A percentile compares a stretch with the other conserved stretches of the same genome.
phyloP scores from a whole-genome alignment of 352 stramenopile species.

The Globisporangium heterothallicum region DNA sequence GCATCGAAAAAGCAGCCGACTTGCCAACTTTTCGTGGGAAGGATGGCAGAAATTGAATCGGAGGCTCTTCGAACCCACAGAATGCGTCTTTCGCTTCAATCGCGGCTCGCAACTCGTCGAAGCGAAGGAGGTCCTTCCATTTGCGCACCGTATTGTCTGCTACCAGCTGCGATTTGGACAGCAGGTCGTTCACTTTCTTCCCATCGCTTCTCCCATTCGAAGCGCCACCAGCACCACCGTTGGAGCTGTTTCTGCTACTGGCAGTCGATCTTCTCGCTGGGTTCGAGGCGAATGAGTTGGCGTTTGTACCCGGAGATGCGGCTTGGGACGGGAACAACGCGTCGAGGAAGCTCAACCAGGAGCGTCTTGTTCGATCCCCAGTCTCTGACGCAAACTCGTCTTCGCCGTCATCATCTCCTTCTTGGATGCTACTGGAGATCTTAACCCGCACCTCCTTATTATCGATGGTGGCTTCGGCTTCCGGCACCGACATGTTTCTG shows the following conservation, averaged over 20 bases:
- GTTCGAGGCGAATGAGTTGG: background rate
- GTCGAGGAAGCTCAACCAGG: conserved; percentile 52
- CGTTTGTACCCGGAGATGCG: background rate
- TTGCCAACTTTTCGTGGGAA: conserved; percentile 60
- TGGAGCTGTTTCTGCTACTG: conserved; percentile 4
- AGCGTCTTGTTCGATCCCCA: conserved; percentile 22
- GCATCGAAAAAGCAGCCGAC: conserved; percentile 59
- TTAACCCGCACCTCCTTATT: conserved; percentile 7
- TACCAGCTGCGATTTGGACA: conserved; percentile 57
- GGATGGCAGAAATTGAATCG: conserved; percentile 68
- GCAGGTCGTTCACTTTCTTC: conserved; percentile 63
- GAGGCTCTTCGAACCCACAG: conserved; percentile 79
- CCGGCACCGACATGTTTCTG: conserved; percentile 8
- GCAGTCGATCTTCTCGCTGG: conserved; percentile 9
- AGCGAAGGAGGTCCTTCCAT: conserved; percentile 71
- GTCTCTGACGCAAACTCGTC: no score
- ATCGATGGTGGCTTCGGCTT: conserved; percentile 1
- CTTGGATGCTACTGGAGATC: conserved; percentile 2
- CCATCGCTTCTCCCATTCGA: conserved; percentile 18
- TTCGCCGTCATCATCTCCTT: background rate
- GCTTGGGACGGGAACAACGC: conserved; percentile 26
- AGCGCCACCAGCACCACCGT: background rate
- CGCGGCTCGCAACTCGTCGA: conserved; percentile 58
- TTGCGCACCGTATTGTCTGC: conserved; percentile 51
- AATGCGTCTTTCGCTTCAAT: conserved; percentile 83